A percentile compares a stretch with the other conserved stretches of the same genome.
phyloP scores from a whole-genome alignment of 1,284 basidiomycete species.

The Leccinum pallidistipes region DNA sequence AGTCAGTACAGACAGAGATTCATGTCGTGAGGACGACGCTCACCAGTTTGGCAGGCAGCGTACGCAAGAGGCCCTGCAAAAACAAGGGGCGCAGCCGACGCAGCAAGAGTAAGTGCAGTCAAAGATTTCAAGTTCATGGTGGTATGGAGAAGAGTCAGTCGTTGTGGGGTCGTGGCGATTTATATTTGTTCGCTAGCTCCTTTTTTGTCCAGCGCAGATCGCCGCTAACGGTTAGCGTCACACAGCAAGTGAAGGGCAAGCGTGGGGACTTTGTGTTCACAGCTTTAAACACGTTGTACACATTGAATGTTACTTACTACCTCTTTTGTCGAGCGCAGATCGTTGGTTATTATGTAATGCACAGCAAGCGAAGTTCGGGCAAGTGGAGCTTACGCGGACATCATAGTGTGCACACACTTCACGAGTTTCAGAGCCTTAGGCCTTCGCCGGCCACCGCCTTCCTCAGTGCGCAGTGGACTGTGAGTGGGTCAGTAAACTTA shows the following conservation, averaged over 20 bases:
- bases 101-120: slow-evolving; percentile 20
- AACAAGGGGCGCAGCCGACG: slow-evolving; percentile 22
- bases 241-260: slow-evolving; percentile 7
- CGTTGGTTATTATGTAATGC: too few species aligned
- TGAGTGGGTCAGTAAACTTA: too few species aligned
- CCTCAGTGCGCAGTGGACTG: too few species aligned
- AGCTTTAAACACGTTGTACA: background rate
- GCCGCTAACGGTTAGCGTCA: too few species aligned
- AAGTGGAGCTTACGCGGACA: too few species aligned
- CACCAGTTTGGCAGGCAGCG: slow-evolving; percentile 50
- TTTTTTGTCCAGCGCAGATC: slow-evolving; percentile 6
- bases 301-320: too few species aligned
- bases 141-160: background rate
- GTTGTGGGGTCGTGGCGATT: background rate
- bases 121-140: slow-evolving; percentile 32
- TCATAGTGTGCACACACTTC: too few species aligned
- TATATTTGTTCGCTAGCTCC: slow-evolving; percentile 3
- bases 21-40: background rate
- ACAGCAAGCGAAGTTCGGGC: too few species aligned
- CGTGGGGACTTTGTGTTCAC: background rate
- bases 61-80: slow-evolving; percentile 45
- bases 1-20: background rate
- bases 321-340: too few species aligned
- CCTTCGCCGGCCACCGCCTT: too few species aligned
- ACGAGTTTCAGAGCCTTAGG: too few species aligned